Evolutionary conservation across 164 flowering plant genomes (phyloP), one percentile per base, ranked within the genome.

Genomic region (Tetrastigma voinierianum): DNA sequence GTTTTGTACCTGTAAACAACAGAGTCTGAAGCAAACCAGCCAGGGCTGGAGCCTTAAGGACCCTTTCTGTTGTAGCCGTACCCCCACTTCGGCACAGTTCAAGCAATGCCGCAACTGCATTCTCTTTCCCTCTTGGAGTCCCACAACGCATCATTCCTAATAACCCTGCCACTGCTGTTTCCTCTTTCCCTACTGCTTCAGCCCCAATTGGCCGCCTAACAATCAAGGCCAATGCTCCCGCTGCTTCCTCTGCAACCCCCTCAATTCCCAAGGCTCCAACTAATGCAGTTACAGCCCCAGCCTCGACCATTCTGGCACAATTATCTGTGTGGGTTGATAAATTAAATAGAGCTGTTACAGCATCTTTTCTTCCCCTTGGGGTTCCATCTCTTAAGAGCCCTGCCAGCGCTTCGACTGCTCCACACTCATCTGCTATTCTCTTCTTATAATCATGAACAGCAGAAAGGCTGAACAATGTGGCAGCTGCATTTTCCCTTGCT

Each of bases 401-500:
- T 0, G 89, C 88, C 45, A 96, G 66, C 45, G 91, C 91, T 67
- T 87, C 92, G 5, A 96, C 80, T 3, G 93, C 97, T 10, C 92
- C 93, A 14, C 61, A 77, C 72, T 88, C 85, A 10, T 78, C 84
- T 0, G 96, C 88, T 61, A 96, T 91, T 69, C 72, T 76, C 77
- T 83, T 88, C 85, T 91, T 96, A 62, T 88, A 90, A 52, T 86
- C 91, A 69, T 91, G 95, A 59, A 90, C 90, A 0, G 95, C 91
- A 3, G 98, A 96, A 19, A 96, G 88, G 73, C 99, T 96, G 71
- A 96, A 96, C 67, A 96, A 78, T 3, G 98, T 87, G 0, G 99
- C 99, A 8, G 99, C 99, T 55, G 99, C 98, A 70, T 96, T 96
- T 74, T 91, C 99, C 71, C 89, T 81, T 25, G 96, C 93, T 65